Base-by-base conservation (phyloP, 2,329 filamentous ascomycete genomes). In the Ceratocystis eucalypticola region DNA sequence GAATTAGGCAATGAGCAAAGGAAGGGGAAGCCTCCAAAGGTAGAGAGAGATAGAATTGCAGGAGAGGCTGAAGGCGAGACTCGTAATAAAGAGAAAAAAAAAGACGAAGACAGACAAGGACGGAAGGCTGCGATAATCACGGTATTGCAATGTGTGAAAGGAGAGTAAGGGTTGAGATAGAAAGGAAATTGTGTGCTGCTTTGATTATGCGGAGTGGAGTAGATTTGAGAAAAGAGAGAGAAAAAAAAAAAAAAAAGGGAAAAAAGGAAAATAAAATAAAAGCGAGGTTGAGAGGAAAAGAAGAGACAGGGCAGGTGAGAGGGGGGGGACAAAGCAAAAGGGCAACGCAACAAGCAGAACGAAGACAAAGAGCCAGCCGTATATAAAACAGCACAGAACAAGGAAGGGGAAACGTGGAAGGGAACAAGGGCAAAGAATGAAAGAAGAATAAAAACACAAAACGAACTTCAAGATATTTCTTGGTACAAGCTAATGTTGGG, bases 111-210 rank as follows among this genome's bases (percentile, higher is more conserved):
- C 46, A 22, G 46, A 50, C 20, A 7, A n/a, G 46, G 20, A 22
- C 17, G 46, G 2, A 17, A 48, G 25, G 10, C n/a, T 22, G 20
- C 50, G 25, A 25, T 15, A 65, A 25, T 15, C 57, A 37, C 55
- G 15, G 44, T 45, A 45, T 37, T n/a, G 46, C 12, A 57, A 37
- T 44, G 17, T 28, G 64, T 44, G 50, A 65, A 65, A 65, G 53
- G 64, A 61, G 64, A 61, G 37, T 15, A 41, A 12, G 37, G 64
- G 33, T 61, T 59, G 55, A 65, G 64, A 41, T 61, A 5, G 64
- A 28, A 48, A 61, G 64, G 53, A 65, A 65, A 59, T 61, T 59
- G 53, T 46, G 55, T 59, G 30, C 30, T 33, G 25, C 55, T 37
- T 46, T 62, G 33, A 62, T 62, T 46, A 44, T 62, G 63, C 48